Evolutionary conservation across 306 rosid genomes (phyloP).

Genomic region (Casuarina glauca): DNA sequence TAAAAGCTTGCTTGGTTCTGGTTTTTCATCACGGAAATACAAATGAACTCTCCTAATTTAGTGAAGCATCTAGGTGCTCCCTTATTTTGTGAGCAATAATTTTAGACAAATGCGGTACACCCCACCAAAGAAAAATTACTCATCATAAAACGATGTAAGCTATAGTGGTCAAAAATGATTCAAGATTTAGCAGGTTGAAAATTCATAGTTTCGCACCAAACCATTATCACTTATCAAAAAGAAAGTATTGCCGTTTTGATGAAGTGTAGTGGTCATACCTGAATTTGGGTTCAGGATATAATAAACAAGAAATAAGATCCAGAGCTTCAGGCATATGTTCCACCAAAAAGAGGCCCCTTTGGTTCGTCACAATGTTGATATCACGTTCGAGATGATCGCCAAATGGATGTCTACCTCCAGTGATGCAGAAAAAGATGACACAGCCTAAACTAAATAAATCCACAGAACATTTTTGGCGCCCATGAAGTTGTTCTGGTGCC

Average conservation of each 20-base stretch:
- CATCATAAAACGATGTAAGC: neutral
- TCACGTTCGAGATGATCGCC: slow-evolving; percentile 87
- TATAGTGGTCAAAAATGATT: neutral
- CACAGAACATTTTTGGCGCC: slow-evolving; percentile 90
- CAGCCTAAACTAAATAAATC: slow-evolving; percentile 88
- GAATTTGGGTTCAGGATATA: slow-evolving; percentile 54
- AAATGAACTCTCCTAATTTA: neutral
- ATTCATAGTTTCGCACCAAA: neutral
- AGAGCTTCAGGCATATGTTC: slow-evolving; percentile 75
- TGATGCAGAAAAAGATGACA: slow-evolving; percentile 74
- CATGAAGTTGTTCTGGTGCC: slow-evolving; percentile 83
- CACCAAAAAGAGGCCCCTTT: slow-evolving; percentile 56
- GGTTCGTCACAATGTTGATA: slow-evolving; percentile 64
- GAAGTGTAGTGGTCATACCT: slow-evolving; percentile 46
- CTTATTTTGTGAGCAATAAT: neutral
- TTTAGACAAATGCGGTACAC: neutral
- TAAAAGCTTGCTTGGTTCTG: neutral
- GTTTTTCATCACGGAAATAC: neutral
- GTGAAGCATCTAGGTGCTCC: neutral
- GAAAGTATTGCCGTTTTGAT: slow-evolving; percentile 12
- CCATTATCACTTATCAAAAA: neutral
- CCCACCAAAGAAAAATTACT: too few relatives aligned
- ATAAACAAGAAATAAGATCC: slow-evolving; percentile 61
- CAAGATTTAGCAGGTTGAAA: slow-evolving; percentile 7
- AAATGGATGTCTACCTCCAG: slow-evolving; percentile 89